phyloP scores from a whole-genome alignment of 345 rosid species.

The Crucihimalaya himalaica region DNA sequence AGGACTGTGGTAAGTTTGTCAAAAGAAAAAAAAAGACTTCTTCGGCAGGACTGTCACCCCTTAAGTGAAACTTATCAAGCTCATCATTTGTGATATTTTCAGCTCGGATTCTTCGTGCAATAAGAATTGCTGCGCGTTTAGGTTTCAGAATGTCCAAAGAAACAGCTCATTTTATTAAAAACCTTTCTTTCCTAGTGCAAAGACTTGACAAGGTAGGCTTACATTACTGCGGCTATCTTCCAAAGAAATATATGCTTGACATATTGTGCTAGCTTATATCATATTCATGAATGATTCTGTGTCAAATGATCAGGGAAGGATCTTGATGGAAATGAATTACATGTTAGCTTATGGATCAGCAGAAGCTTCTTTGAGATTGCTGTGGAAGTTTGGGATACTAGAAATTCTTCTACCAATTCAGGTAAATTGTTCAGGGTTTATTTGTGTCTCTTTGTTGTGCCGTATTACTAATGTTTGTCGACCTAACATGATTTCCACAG shows the following conservation, averaged over 20 bases:
- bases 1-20: conserved; percentile 63
- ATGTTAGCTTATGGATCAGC: conserved; percentile 97
- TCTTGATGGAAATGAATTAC: conserved; percentile 95
- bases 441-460: conserved; percentile 9
- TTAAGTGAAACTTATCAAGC: background rate
- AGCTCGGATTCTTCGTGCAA: conserved; percentile 85
- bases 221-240: conserved; percentile 8
- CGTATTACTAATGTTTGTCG: conserved; percentile 8
- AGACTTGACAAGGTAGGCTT: conserved; percentile 72
- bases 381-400: conserved; percentile 93
- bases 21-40: background rate
- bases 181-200: conserved; percentile 52
- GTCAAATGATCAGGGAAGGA: conserved; percentile 60
- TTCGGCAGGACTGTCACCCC: background rate
- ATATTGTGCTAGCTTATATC: background rate
- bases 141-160: conserved; percentile 80
- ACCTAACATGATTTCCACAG: conserved; percentile 46
- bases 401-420: conserved; percentile 86
- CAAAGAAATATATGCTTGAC: background rate
- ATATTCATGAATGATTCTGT: background rate
- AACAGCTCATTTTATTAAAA: conserved; percentile 73
- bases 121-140: conserved; percentile 73
- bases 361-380: conserved; percentile 84
- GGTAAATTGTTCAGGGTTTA: conserved; percentile 41
- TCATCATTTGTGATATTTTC: conserved; percentile 32